Evolutionary conservation across 1,284 basidiomycete genomes (phyloP).

Genomic region (Boletellus sp.): DNA sequence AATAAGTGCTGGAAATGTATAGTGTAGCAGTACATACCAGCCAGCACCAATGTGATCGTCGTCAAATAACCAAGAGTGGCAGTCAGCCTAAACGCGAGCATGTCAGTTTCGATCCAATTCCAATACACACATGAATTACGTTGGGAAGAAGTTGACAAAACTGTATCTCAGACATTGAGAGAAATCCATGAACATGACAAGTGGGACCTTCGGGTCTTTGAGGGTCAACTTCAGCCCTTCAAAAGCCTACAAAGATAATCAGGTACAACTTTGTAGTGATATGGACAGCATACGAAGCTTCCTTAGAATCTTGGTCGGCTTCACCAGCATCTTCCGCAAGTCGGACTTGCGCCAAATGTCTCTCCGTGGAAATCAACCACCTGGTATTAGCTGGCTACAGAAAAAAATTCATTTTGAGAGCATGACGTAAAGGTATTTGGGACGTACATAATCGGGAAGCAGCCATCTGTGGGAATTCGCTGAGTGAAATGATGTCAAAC

Average conservation of each 20-base stretch:
- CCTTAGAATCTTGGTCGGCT: constrained; percentile 55
- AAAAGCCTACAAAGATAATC: constrained; percentile 37
- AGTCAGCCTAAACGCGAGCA: constrained; percentile 45
- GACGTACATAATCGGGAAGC: constrained; percentile 52
- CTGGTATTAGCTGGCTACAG: constrained; percentile 61
- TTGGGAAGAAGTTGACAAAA: constrained; percentile 74
- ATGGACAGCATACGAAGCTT: constrained; percentile 48
- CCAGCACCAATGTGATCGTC: constrained; percentile 58
- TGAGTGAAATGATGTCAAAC: background rate
- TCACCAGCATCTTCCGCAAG: constrained; percentile 55
- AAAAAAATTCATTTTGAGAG: background rate
- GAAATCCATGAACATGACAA: constrained; percentile 57
- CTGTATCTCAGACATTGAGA: constrained; percentile 49
- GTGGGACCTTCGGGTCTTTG: constrained; percentile 60
- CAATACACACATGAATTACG: constrained; percentile 36
- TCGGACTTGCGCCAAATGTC: constrained; percentile 54
- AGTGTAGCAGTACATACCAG: constrained; percentile 45
- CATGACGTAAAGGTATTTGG: background rate
- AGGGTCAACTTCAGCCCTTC: constrained; percentile 57
- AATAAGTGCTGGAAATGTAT: constrained; percentile 6
- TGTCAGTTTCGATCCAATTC: background rate
- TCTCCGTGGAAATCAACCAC: constrained; percentile 58
- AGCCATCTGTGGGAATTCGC: constrained; percentile 39
- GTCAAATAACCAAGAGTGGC: constrained; percentile 64
- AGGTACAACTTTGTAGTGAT: too few relatives aligned